phyloP scores from a whole-genome alignment of 768 basidiomycete species.

The Podaxis sp. region DNA sequence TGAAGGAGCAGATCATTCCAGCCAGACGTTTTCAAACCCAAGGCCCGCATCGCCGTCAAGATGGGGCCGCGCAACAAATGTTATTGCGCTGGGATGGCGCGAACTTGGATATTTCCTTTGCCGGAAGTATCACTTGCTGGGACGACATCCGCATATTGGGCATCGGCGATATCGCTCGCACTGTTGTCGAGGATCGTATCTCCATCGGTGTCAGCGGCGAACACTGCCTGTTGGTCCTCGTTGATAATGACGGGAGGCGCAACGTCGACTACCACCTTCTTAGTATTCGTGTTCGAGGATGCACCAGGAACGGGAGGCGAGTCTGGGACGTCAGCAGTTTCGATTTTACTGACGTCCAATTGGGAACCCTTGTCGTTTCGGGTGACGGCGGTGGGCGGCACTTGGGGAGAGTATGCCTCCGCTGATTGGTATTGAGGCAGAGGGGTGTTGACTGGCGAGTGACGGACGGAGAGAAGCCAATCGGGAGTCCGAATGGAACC shows the following conservation, averaged over 20 bases:
- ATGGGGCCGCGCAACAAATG: neutral
- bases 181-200: neutral
- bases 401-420: neutral
- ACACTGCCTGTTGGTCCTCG: too few relatives aligned
- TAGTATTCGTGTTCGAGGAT: neutral
- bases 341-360: neutral
- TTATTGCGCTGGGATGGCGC: neutral
- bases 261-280: too few relatives aligned
- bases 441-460: constrained; percentile 8
- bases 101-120: neutral
- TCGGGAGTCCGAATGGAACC: constrained; percentile 40
- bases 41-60: neutral
- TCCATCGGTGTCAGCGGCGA: neutral
- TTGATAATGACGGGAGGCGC: neutral
- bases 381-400: neutral
- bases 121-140: neutral
- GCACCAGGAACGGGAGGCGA: neutral
- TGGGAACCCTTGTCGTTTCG: neutral
- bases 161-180: neutral
- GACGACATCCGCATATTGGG: neutral
- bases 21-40: neutral
- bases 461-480: constrained; percentile 36
- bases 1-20: neutral
- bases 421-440: constrained; percentile 1
- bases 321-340: neutral